phyloP scores from a whole-genome alignment of 1,139 yeast genomes.

The Zygosaccharomyces sapae region DNA sequence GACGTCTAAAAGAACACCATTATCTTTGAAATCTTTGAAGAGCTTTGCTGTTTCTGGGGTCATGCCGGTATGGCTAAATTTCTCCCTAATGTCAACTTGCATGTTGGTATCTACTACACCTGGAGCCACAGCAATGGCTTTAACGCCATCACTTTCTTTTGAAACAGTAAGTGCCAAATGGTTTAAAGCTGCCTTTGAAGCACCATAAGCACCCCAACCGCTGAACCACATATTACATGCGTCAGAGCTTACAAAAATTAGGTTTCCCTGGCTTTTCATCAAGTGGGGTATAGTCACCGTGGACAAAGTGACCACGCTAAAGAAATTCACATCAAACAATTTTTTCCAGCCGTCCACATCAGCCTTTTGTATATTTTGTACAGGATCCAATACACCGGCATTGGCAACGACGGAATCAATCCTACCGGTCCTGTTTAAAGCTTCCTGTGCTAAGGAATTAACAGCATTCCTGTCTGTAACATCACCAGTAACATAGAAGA shows the following conservation, averaged over 20 bases:
- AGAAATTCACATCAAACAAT: conserved; percentile 72
- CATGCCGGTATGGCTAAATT: conserved; percentile 52
- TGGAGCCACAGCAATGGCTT: conserved; percentile 74
- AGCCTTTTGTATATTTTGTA: conserved; percentile 42
- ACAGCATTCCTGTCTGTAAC: conserved; percentile 48
- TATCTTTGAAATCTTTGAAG: conserved; percentile 56
- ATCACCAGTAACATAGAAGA: conserved; percentile 65
- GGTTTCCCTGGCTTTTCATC: conserved; percentile 42
- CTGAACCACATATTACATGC: conserved; percentile 44
- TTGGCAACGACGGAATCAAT: conserved; percentile 68
- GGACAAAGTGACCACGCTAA: conserved; percentile 65
- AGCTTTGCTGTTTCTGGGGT: conserved; percentile 49
- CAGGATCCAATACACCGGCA: conserved; percentile 87
- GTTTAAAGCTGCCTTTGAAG: conserved; percentile 85
- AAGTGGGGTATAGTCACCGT: conserved; percentile 56
- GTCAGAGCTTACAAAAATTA: conserved; percentile 80
- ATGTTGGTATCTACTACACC: conserved; percentile 88
- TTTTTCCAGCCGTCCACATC: conserved; percentile 55
- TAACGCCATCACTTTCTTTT: conserved; percentile 57
- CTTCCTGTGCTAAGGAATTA: conserved; percentile 43
- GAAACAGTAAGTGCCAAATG: conserved; percentile 65
- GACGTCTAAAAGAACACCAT: conserved; percentile 57
- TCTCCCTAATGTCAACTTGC: conserved; percentile 73
- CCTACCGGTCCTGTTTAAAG: conserved; percentile 50
- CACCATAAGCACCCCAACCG: conserved; percentile 90